Base-by-base conservation (phyloP, 1,139 yeast species). In the Meyerozyma elateridarum region DNA sequence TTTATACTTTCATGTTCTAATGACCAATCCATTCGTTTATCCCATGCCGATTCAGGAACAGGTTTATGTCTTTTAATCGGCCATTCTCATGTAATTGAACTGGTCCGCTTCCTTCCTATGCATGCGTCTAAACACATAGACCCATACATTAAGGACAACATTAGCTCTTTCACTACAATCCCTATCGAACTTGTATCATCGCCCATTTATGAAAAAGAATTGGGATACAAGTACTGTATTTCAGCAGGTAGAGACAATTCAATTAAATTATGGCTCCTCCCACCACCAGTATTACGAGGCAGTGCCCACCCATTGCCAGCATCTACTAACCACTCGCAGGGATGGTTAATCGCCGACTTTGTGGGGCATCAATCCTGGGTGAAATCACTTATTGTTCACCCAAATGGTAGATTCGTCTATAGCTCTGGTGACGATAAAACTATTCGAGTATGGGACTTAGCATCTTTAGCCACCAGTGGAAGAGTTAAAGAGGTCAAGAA, bases 321-420 rank as follows among this genome's bases (percentile, higher is more conserved):
- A 0, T 51, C 52, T 24, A 45, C 54, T 17, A 67, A 61, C 59
- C 42, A 72, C 42, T 76, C 89, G 1, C 76, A 79, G 31, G 89
- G 85, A 2, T 71, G 71, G 53, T 59, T 75, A 20, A 52, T 88
- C 1, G 65, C 72, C 14, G 68, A 59, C 27, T 61, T 81, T 35
- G 51, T 56, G 9, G 96, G 94, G 1, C 97, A 89, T 55, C 77
- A 79, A 36, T 85, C 94, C 12, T 89, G 97, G 97, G 84, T 89
- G 1, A 76, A 84, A 40, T 72, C 79, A 8, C 49, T 87, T 12
- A 65, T 64, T 7, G 61, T 85, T 31, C 95, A 85, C 53, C 94
- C 95, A 1, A 78, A 74, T 44, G 95, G 95, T 0, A 67, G 76
- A 33, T 78, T 72, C 44, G 54, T 89, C 15, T 65, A 84, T 28